A percentile compares a stretch with the other conserved stretches of the same genome.
Conservation (phyloP, 768 basidiomycete species). For the Lentinula sp. region DNA sequence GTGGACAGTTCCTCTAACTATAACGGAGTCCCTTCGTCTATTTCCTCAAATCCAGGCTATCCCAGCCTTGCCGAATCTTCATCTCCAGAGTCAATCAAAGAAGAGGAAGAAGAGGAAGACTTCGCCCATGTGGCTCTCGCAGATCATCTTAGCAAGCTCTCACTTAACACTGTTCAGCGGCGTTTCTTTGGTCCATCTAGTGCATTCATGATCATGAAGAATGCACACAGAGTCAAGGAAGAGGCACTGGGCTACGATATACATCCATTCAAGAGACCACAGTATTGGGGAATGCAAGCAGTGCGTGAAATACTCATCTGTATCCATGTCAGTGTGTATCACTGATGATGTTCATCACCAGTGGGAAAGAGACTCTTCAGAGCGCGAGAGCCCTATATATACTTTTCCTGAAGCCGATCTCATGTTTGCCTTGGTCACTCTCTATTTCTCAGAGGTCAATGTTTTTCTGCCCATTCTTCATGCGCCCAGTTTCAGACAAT, state of each 20-base stretch:
- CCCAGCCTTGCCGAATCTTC: constrained; percentile 6
- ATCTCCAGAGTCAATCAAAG: constrained; percentile 6
- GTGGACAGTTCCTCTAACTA: background rate
- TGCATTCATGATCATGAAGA: constrained; percentile 8
- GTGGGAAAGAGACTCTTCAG: constrained; percentile 8
- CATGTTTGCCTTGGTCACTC: constrained; percentile 31
- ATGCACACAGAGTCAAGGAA: constrained; percentile 2
- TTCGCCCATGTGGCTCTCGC: constrained; percentile 25
- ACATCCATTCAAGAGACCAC: background rate
- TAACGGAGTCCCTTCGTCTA: background rate
- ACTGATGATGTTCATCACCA: background rate
- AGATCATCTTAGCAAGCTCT: constrained; percentile 24
- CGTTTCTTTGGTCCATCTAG: constrained; percentile 6
- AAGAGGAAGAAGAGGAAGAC: constrained; percentile 22
- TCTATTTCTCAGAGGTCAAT: constrained; percentile 43
- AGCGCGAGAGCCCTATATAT: constrained; percentile 9
- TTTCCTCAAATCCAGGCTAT: background rate
- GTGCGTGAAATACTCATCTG: background rate
- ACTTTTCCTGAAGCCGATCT: constrained; percentile 32
- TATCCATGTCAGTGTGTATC: background rate
- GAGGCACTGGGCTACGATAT: background rate
- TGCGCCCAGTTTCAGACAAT: constrained; percentile 31
- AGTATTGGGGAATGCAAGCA: constrained; percentile 7
- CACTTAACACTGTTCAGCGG: constrained; percentile 15
- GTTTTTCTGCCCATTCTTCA: constrained; percentile 36